Evolutionary conservation across 2,329 filamentous ascomycete species (phyloP).

Genomic region (Ceratocystis alfenasii): DNA sequence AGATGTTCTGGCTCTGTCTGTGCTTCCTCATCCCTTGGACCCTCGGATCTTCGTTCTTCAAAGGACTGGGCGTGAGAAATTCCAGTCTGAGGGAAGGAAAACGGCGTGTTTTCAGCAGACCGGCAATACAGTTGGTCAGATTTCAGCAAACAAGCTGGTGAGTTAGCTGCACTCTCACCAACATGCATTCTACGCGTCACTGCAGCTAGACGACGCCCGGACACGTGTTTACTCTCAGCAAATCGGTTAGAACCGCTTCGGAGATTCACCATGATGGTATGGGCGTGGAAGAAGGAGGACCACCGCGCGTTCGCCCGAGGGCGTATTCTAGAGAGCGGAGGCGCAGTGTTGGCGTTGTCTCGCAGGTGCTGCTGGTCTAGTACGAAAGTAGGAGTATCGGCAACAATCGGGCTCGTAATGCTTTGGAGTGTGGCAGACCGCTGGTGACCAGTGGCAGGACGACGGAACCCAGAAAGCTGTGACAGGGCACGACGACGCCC

Average conservation of each 20-base stretch:
- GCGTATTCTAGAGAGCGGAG: slow-evolving; percentile 7
- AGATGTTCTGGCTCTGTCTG: neutral
- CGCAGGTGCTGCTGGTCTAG: slow-evolving; percentile 10
- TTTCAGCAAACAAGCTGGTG: slow-evolving; percentile 19
- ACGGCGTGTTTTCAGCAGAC: neutral
- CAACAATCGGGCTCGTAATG: neutral
- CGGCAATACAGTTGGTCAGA: slow-evolving; percentile 18
- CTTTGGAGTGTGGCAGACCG: slow-evolving; percentile 55
- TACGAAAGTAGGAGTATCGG: slow-evolving; percentile 13
- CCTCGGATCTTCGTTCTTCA: neutral
- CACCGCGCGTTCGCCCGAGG: slow-evolving; percentile 28
- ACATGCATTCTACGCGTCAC: slow-evolving; percentile 18
- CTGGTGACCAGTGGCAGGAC: slow-evolving; percentile 70
- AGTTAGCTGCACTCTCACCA: slow-evolving; percentile 13
- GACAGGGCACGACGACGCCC: slow-evolving; percentile 43
- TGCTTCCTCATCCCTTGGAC: neutral
- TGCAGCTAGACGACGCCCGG: slow-evolving; percentile 15
- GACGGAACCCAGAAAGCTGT: slow-evolving; percentile 53
- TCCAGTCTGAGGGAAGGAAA: neutral
- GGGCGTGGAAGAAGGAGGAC: slow-evolving; percentile 48
- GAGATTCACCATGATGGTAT: slow-evolving; percentile 27
- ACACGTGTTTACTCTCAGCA: slow-evolving; percentile 12
- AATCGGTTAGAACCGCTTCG: slow-evolving; percentile 32
- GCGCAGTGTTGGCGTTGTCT: neutral
- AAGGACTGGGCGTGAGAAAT: neutral